phyloP scores from a whole-genome alignment of 257 asterid genomes.

The Rauvolfia tetraphylla region DNA sequence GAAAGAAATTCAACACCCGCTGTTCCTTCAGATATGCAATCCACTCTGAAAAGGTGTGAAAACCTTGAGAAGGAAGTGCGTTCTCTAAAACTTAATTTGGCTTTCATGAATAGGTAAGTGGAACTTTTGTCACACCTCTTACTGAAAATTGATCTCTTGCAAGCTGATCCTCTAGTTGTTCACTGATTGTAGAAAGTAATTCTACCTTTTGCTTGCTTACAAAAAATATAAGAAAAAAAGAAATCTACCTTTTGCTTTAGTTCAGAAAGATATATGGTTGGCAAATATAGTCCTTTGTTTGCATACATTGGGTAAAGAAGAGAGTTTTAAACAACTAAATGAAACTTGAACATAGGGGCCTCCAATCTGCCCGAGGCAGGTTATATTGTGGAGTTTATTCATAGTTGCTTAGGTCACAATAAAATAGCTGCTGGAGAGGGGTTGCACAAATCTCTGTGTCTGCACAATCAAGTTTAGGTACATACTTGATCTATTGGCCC shows the following conservation, averaged over 20 bases:
- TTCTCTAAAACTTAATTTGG: constrained; percentile 75
- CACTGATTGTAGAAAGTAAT: neutral
- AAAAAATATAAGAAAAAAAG: no score
- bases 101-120: constrained; percentile 85
- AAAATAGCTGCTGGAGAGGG: neutral
- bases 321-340: neutral
- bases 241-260: neutral
- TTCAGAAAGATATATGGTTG: neutral
- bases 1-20: constrained; percentile 67
- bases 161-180: neutral
- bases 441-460: neutral
- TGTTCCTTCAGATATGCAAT: constrained; percentile 73
- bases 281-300: neutral
- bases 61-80: constrained; percentile 93
- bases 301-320: neutral
- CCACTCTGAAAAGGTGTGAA: constrained; percentile 69
- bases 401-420: neutral
- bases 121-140: neutral
- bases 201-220: neutral
- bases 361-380: neutral
- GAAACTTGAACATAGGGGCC: neutral
- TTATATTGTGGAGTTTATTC: neutral
- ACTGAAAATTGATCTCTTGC: neutral
- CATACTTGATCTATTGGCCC: neutral
- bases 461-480: neutral